Evolutionary conservation across 2,329 filamentous ascomycete genomes (phyloP), one percentile per base, ranked within the genome.

Genomic region (Phyllosticta ampelicida): DNA sequence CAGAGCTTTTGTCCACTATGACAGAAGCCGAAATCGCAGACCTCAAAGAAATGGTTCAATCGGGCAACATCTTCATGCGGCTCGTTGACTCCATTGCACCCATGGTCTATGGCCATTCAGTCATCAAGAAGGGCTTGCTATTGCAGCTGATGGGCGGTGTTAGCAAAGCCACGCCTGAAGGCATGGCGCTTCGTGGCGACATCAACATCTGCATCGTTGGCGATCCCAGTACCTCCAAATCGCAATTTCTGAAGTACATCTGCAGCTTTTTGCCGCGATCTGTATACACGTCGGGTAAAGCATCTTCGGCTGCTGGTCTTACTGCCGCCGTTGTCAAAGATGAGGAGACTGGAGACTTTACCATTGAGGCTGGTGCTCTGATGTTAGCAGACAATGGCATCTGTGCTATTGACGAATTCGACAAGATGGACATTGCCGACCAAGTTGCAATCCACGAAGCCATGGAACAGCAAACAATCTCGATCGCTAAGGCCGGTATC

Each of bases 391-490:
- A 97, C 68, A 96, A 96, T 64, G 94, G 94, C 56, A 95, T 97
- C 66, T 99, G 94, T 73, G 91, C 90, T 60, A 99, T 99, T 70
- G 94, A 99, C 70, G 94, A 99, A 71, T 99, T 99, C 66, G 94
- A 99, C 82, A 99, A 99, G 78, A 99, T 99, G 94, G 94, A 99
- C 67, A 88, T 99, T 62, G 85, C 78, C 55, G 94, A 99, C 71
- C 94, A 99, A 75, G 94, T 99, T 58, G 94, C 94, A 63, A 99
- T 99, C 68, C 94, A 99, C 81, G 94, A 99, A 83, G 94, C 94
- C 60, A 99, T 99, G 94, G 94, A 99, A 82, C 94, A 99, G 77
- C 94, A 99, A 75, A 99, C 94, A 5, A 99, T 99, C 64, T 96
- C 90, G 9, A 99, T 99, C 67, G 92, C 94, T 61, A 99, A 99